Percentiles rank a stretch among this genome's conserved stretches.
phyloP scores from a whole-genome alignment of 192 early-diverging fungal species.

The Lobulomyces angularis region DNA sequence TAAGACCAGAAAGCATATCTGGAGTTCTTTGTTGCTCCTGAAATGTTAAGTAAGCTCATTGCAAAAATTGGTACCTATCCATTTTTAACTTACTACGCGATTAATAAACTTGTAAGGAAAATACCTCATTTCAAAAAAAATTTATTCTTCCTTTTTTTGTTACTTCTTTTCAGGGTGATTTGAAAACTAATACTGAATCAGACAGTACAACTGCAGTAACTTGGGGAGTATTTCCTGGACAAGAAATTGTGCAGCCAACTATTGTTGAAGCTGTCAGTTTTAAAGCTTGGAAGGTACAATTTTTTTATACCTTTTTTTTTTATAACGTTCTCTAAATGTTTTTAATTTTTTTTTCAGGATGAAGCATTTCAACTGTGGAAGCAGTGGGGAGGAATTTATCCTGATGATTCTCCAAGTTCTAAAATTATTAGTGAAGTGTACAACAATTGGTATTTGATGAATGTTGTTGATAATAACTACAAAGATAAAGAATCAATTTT shows the following conservation, averaged over 20 bases:
- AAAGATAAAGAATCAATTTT: conserved; percentile 58
- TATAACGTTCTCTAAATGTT: background rate
- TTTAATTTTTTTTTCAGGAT: conserved; percentile 29
- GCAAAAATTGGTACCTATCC: conserved; percentile 49
- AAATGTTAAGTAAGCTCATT: conserved; percentile 52
- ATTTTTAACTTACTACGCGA: conserved; percentile 74
- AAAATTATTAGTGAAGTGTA: conserved; percentile 50
- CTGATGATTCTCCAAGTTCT: conserved; percentile 22
- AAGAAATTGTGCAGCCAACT: conserved; percentile 92
- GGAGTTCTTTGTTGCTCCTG: conserved; percentile 85
- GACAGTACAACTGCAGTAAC: conserved; percentile 92
- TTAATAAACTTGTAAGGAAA: conserved; percentile 51
- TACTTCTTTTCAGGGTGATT: conserved; percentile 64
- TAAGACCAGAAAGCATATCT: conserved; percentile 67
- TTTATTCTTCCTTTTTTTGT: background rate
- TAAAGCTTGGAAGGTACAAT: conserved; percentile 72
- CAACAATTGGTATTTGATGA: conserved; percentile 77
- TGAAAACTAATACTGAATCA: conserved; percentile 73
- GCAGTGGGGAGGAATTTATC: conserved; percentile 71
- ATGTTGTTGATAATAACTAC: conserved; percentile 92
- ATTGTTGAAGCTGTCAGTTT: conserved; percentile 81
- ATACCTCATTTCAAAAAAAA: conserved; percentile 3
- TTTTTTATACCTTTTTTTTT: background rate
- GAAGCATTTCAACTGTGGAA: conserved; percentile 91
- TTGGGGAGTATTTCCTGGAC: conserved; percentile 96